A percentile compares a stretch with the other conserved stretches of the same genome.
These are phyloP conservation scores for Martiniozyma asiatica DNA, from an alignment of 1,139 yeast genomes.

Conservation along the genomic window DNA sequence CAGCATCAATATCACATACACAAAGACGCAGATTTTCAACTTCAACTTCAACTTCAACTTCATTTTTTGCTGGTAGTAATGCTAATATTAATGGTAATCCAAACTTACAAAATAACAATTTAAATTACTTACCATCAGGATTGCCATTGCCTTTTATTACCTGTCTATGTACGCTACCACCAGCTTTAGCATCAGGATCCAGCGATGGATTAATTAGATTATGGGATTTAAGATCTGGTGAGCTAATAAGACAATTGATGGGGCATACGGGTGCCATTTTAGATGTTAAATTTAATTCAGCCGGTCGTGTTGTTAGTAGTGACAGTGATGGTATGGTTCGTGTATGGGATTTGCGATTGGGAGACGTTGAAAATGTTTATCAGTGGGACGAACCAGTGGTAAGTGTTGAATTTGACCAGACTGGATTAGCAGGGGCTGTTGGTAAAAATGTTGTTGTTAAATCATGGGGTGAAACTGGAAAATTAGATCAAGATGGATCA, in stretches of 20 bases:
- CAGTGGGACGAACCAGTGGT: conserved; percentile 2
- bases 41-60: conserved; percentile 1
- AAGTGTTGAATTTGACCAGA: neutral
- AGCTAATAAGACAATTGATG: conserved; percentile 48
- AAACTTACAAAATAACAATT: too few species aligned
- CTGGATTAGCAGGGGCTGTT: too few species aligned
- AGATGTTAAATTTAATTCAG: conserved; percentile 55
- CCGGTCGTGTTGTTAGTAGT: conserved; percentile 46
- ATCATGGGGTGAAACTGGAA: too few species aligned
- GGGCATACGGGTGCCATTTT: conserved; percentile 69
- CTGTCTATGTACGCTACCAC: conserved; percentile 53
- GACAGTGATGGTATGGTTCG: conserved; percentile 52
- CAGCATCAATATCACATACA: conserved; percentile 5
- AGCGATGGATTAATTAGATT: conserved; percentile 63
- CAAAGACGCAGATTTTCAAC: neutral
- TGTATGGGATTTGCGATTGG: conserved; percentile 57
- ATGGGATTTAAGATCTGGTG: conserved; percentile 67
- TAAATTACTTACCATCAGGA: too few species aligned
- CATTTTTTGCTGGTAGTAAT: conserved; percentile 3
- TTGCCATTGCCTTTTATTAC: conserved; percentile 32
- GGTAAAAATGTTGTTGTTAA: too few species aligned
- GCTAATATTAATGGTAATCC: conserved; percentile 2
- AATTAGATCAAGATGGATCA: too few species aligned
- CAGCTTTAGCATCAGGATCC: conserved; percentile 67
- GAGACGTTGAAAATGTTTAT: conserved; percentile 27